Base-by-base conservation (phyloP, 2,329 filamentous ascomycete genomes). In the Epichloe bromicola region DNA sequence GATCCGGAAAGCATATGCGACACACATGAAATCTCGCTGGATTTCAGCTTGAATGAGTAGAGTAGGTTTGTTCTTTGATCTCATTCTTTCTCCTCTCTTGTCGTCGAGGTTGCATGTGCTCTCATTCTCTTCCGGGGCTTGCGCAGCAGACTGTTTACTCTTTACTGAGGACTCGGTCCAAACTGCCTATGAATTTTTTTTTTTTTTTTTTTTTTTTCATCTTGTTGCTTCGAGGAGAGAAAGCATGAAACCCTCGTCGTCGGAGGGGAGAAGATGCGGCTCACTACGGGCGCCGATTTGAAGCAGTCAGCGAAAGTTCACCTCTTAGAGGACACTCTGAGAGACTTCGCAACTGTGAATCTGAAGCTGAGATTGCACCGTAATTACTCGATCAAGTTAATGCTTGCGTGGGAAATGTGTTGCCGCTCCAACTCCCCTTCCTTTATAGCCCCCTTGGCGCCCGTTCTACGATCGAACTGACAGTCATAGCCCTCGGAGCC, bases 371-470 rank as follows among this genome's bases (percentile, higher is more conserved):
- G 87, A 91, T 84, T 83, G 85, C 81, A 93, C 87, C 86, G 87
- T 90, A 75, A 85, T 82, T 83, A 91, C 86, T 91, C 86, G 87
- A 93, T 87, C 87, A 93, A 93, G 87, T 87, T 91, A 93, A 91
- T 89, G 85, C 87, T 93, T 93, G 87, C 87, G 87, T 91, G 87
- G 83, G 87, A 86, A 91, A 90, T 78, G 87, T 91, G 86, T 85
- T 90, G 86, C 86, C 86, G 86, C 86, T 88, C 80, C 72, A 68
- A 66, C 63, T 59, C 61, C 65, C 62, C 59, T 58, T 60, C 54
- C 54, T 52, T 48, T 56, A 44, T 55, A 58, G 58, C 55, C 50
- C 52, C 54, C 56, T 55, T 59, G 58, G 50, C 56, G 55, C 50
- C 60, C 59, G 56, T 20, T 55, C 23, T 39, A 14, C 11, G 8